A percentile compares a stretch with the other conserved stretches of the same genome.
Conservation (phyloP, 805 yeast species). For the Kuraishia piskuri region DNA sequence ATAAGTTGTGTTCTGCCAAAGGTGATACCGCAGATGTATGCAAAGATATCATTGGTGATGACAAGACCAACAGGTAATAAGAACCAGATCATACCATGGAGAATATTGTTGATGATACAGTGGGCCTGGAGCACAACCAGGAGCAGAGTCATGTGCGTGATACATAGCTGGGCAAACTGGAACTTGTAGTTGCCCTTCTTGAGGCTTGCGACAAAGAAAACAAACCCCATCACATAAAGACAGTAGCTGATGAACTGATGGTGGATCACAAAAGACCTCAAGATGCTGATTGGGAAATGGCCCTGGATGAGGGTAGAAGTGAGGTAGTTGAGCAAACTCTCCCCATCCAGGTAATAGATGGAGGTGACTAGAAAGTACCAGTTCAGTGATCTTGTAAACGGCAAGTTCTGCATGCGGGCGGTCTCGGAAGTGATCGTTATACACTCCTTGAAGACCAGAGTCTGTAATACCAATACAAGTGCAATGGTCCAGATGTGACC, state of each 20-base stretch:
- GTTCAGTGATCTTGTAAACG: slow-evolving; percentile 73
- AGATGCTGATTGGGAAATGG: slow-evolving; percentile 14
- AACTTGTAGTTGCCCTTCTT: slow-evolving; percentile 84
- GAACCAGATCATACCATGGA: slow-evolving; percentile 92
- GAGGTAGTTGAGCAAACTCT: slow-evolving; percentile 65
- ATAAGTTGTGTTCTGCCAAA: slow-evolving; percentile 91
- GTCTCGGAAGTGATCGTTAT: slow-evolving; percentile 72
- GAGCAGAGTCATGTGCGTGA: slow-evolving; percentile 88
- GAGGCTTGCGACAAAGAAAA: slow-evolving; percentile 81
- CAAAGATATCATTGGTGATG: slow-evolving; percentile 91
- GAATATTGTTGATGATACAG: slow-evolving; percentile 79
- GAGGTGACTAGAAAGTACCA: slow-evolving; percentile 92
- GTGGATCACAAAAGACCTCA: slow-evolving; percentile 33
- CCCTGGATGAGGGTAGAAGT: slow-evolving; percentile 11
- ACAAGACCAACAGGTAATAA: slow-evolving; percentile 86
- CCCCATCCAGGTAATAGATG: slow-evolving; percentile 84
- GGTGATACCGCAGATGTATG: slow-evolving; percentile 94
- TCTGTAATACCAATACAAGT: slow-evolving; percentile 65
- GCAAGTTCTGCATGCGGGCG: slow-evolving; percentile 76
- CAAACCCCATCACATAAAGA: slow-evolving; percentile 78
- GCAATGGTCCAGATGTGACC: slow-evolving; percentile 81
- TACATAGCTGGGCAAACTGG: slow-evolving; percentile 90
- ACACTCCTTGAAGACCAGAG: slow-evolving; percentile 84
- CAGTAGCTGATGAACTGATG: slow-evolving; percentile 82
- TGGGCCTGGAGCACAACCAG: slow-evolving; percentile 92